These are phyloP conservation scores for Myriosclerotinia curreyana DNA, from an alignment of 2,329 filamentous ascomycete genomes.

Conservation along the genomic window DNA sequence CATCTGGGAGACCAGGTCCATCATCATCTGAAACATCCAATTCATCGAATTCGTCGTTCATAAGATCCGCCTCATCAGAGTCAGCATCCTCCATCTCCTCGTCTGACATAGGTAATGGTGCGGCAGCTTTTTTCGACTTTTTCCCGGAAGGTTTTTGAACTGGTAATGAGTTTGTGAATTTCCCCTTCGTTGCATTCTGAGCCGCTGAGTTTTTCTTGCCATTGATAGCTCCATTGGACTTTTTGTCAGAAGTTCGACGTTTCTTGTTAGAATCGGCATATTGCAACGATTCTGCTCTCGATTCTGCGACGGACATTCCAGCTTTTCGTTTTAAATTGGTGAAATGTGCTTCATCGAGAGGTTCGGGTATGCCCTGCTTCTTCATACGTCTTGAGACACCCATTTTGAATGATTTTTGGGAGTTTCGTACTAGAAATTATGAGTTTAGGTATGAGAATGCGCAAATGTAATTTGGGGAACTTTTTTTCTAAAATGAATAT, in stretches of 20 bases:
- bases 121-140: constrained; percentile 41
- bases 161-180: constrained; percentile 40
- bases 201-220: constrained; percentile 37
- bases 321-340: constrained; percentile 84
- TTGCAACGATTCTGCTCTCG: constrained; percentile 47
- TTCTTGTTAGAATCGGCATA: constrained; percentile 51
- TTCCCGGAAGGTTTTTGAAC: constrained; percentile 41
- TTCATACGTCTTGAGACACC: constrained; percentile 89
- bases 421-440: constrained; percentile 17
- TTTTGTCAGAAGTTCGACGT: constrained; percentile 51
- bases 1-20: constrained; percentile 48
- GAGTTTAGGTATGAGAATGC: constrained; percentile 19
- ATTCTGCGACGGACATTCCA: constrained; percentile 60
- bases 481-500: constrained; percentile 28
- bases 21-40: constrained; percentile 39
- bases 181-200: constrained; percentile 38
- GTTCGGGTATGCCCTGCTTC: constrained; percentile 85
- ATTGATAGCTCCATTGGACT: constrained; percentile 28
- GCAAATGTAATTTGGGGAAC: constrained; percentile 23
- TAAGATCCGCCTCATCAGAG: constrained; percentile 48
- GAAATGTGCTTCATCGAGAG: constrained; percentile 76
- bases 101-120: constrained; percentile 44
- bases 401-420: constrained; percentile 55
- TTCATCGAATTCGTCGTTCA: constrained; percentile 45
- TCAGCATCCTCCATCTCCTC: constrained; percentile 41